Base-by-base conservation (phyloP, 169 alveolate genomes). In the Cryptosporidium tyzzeri region DNA sequence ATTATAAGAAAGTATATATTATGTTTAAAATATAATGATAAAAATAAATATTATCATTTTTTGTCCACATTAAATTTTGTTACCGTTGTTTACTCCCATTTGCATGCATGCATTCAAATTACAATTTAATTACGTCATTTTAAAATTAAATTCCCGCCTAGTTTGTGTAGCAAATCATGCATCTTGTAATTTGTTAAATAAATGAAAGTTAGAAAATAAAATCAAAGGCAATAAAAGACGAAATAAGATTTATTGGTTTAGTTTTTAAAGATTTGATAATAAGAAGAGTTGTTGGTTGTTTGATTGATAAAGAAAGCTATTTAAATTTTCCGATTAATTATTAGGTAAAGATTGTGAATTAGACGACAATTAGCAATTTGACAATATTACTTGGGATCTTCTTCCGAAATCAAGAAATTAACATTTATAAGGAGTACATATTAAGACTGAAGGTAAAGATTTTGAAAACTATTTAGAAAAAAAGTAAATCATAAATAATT, bases 51-150 rank as follows among this genome's bases (percentile, higher is more conserved):
- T n/a, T 10, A 14, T 18, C 45, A 12, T 33, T 14, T 1, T 10
- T 65, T 33, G 26, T 26, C 50, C 33, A 37, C 41, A 21, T 29
- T 62, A 53, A 53, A 55, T 55, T 8, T 26, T 55, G 31, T 55
- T 55, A 26, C 67, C 37, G 29, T 55, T 21, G 21, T 55, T 55
- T 55, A 6, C 35, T 21, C n/a, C 50, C 2, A 37, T 18, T 37
- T n/a, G 23, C 69, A 59, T 59, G 69, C 37, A 59, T 59, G 69
- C 37, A 65, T 65, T 31, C 2, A 7, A 16, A 8, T 65, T 65
- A 6, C 71, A 0, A 37, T 48, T n/a, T 12, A 65, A 65, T 65
- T 65, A 65, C 71, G 71, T 65, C 51, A 65, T 65, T 33, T 10
- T 9, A 16, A 35, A 9, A 5, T 10, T 8, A 0, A 1, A 7